Base-by-base conservation (phyloP, 805 yeast genomes). In the Metschnikowia continentalis region DNA sequence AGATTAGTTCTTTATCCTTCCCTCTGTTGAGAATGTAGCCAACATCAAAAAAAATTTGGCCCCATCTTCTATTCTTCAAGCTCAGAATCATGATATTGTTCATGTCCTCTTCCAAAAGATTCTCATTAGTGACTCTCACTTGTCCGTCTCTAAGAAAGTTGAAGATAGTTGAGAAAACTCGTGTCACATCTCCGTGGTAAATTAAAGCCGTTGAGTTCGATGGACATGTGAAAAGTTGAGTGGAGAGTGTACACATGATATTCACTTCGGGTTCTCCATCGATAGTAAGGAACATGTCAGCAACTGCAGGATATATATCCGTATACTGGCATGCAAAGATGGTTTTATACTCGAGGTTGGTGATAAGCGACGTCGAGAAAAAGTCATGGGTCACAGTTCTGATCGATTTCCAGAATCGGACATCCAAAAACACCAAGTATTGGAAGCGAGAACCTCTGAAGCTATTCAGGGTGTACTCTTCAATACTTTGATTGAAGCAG, bases 191-290 rank as follows among this genome's bases (percentile, higher is more conserved):
- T 7, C 89, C 89, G 58, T 83, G 86, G 32, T 72, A 66, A 6
- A 83, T 75, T 23, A 88, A 79, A 26, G 81, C 70, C 1, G 80
- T 78, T 0, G 96, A 84, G 56, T 86, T 84, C 0, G 90, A 80
- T 0, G 97, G 97, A 48, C 96, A 86, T 0, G 97, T 91, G 66
- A 90, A 90, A 20, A 94, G 70, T 67, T 94, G 99, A 0, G 92
- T 83, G 0, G 95, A 83, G 19, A 92, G 69, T 36, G 84, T 81
- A 36, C 84, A 78, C 72, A 91, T 75, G 3, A 88, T 77, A 11
- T 92, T 88, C 49, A 81, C 69, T 58, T 90, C 96, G 0, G 97
- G 96, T 61, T 94, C 98, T 53, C 96, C 77, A 61, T 94, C 99
- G 55, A 82, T 71, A 0, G 78, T 69, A 43, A 88, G 74, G 57